Evolutionary conservation across 75 land plant species (phyloP).

Genomic region (Sequoiadendron giganteum): DNA sequence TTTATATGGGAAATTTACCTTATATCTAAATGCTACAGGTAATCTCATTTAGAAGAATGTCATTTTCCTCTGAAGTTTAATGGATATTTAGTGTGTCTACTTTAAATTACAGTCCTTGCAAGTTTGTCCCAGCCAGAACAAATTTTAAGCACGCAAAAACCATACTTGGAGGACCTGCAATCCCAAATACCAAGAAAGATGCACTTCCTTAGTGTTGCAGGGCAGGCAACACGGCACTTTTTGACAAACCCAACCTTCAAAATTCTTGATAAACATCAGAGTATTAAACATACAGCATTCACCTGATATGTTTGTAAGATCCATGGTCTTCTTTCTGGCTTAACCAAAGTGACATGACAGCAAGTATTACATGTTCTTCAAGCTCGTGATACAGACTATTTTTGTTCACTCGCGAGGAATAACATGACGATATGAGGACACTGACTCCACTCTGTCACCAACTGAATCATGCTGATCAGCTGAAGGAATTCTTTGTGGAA

Average conservation of each 20-base stretch:
- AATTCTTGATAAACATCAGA: neutral
- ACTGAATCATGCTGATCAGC: constrained; percentile 16
- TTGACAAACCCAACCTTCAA: neutral
- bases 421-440: neutral
- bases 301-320: neutral
- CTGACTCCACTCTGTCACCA: constrained; percentile 6
- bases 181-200: neutral
- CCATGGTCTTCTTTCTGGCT: neutral
- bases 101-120: neutral
- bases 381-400: neutral
- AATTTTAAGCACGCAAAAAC: neutral
- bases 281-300: neutral
- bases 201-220: neutral
- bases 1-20: neutral
- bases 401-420: constrained; percentile 1
- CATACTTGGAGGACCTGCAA: neutral
- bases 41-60: neutral
- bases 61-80: neutral
- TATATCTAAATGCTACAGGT: neutral
- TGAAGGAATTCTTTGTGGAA: constrained; percentile 8
- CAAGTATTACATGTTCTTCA: neutral
- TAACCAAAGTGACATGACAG: neutral
- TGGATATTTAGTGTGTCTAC: neutral
- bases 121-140: neutral
- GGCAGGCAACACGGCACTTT: neutral